These are phyloP conservation scores for Zea luxurians DNA, from an alignment of 176 grass and related monocot species.

Conservation along the genomic window DNA sequence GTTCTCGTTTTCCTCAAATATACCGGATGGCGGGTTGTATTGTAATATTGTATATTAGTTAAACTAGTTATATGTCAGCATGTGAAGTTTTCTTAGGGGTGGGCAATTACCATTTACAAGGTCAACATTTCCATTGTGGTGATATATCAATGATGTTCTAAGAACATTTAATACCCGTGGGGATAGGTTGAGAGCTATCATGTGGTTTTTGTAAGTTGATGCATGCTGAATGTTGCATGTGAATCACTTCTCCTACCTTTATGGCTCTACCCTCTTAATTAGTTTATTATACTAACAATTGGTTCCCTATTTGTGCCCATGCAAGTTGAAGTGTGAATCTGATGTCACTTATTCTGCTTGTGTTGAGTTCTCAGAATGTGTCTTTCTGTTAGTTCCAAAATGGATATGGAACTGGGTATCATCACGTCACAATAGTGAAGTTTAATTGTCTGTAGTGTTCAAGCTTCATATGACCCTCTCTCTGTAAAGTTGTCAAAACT, in stretches of 20 bases:
- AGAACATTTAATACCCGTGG: too few species aligned
- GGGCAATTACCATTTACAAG: conserved; percentile 4
- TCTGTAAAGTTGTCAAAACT: too few species aligned
- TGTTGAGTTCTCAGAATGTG: neutral
- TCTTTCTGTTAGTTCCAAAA: neutral
- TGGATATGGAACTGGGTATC: neutral
- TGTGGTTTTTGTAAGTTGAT: neutral
- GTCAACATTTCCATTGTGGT: neutral
- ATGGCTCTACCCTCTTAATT: neutral
- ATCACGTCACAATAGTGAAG: neutral
- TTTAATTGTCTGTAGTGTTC: neutral
- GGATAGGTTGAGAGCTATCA: neutral
- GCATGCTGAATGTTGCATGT: neutral
- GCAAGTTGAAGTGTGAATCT: neutral
- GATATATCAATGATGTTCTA: too few species aligned
- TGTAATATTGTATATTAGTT: neutral
- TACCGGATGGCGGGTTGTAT: neutral
- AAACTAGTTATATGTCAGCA: neutral
- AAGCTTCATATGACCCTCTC: too few species aligned
- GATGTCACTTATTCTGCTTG: neutral
- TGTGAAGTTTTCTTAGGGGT: neutral
- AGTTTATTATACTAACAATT: neutral
- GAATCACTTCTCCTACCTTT: neutral
- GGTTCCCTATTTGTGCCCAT: neutral
- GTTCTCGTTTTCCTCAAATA: neutral